phyloP scores from a whole-genome alignment of 257 asterid genomes.

The Orobanche coerulescens region DNA sequence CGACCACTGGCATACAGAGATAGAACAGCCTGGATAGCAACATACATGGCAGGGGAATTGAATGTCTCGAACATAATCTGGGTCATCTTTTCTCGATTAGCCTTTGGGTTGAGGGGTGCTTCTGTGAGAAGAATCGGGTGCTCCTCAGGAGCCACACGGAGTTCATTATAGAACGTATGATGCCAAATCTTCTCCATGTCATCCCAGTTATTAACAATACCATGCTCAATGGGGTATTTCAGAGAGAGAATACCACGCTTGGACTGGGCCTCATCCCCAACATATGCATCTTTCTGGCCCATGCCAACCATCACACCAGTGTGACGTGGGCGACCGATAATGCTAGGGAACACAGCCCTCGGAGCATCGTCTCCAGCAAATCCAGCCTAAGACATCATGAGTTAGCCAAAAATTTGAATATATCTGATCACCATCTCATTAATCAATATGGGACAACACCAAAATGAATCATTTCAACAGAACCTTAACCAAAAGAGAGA shows the following conservation, averaged over 20 bases:
- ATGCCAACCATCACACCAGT: conserved; percentile 47
- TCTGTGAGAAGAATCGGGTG: conserved; percentile 40
- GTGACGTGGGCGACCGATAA: conserved; percentile 45
- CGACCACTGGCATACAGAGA: conserved; percentile 45
- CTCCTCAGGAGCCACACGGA: conserved; percentile 43
- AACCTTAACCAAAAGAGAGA: not conserved
- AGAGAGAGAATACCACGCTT: conserved; percentile 36
- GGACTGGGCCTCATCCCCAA: conserved; percentile 38
- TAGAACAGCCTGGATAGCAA: conserved; percentile 39
- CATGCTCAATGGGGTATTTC: conserved; percentile 40
- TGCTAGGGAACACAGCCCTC: conserved; percentile 39
- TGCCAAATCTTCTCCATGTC: conserved; percentile 45
- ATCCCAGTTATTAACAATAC: conserved; percentile 37
- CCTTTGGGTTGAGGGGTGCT: conserved; percentile 42
- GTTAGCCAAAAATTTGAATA: not conserved
- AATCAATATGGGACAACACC: not conserved
- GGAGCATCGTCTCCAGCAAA: conserved; percentile 50
- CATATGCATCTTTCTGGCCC: conserved; percentile 41
- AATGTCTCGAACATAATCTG: conserved; percentile 42
- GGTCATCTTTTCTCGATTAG: conserved; percentile 41
- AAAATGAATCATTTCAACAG: too few relatives aligned
- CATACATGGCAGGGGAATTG: conserved; percentile 40
- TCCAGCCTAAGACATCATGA: conserved; percentile 33
- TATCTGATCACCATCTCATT: too few relatives aligned
- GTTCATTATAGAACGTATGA: conserved; percentile 38